Conservation (phyloP, 352 stramenopile species). For the Phytopythium boreale region DNA sequence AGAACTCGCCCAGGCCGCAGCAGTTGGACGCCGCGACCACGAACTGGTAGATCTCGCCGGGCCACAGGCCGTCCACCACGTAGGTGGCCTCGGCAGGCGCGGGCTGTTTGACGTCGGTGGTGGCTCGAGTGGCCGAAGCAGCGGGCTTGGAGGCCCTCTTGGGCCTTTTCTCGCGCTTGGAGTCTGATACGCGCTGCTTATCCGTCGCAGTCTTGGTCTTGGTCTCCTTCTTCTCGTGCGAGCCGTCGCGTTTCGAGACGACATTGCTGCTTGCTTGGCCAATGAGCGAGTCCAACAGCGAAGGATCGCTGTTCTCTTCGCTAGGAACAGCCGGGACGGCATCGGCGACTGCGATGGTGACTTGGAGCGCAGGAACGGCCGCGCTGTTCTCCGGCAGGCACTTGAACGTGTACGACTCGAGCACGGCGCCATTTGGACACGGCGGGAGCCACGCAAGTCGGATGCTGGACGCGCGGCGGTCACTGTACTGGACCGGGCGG, state of each 20-base stretch:
- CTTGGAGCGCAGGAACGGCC: conserved; percentile 31
- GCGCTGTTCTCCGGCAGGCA: conserved; percentile 51
- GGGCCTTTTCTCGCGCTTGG: background rate
- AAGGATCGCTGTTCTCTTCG: background rate
- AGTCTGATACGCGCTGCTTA: background rate
- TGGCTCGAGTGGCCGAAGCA: background rate
- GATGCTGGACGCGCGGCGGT: conserved; percentile 36
- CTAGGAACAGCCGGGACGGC: conserved; percentile 6
- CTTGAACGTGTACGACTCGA: conserved; percentile 50
- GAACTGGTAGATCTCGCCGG: conserved; percentile 78
- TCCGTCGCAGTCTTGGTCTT: background rate
- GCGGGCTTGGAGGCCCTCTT: background rate
- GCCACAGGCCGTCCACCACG: conserved; percentile 38
- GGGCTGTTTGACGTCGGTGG: background rate
- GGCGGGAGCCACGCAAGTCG: conserved; percentile 48
- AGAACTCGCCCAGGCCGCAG: conserved; percentile 59
- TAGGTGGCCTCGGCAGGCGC: conserved; percentile 21
- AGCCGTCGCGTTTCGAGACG: background rate
- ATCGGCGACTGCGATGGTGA: conserved; percentile 24
- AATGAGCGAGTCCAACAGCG: background rate
- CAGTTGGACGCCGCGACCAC: conserved; percentile 63
- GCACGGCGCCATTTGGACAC: conserved; percentile 51
- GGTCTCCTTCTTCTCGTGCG: background rate
- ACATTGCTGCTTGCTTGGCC: background rate
- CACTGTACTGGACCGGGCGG: conserved; percentile 27